These are phyloP conservation scores for Fusarium torulosum DNA, from an alignment of 2,329 filamentous ascomycete genomes.

Conservation along the genomic window DNA sequence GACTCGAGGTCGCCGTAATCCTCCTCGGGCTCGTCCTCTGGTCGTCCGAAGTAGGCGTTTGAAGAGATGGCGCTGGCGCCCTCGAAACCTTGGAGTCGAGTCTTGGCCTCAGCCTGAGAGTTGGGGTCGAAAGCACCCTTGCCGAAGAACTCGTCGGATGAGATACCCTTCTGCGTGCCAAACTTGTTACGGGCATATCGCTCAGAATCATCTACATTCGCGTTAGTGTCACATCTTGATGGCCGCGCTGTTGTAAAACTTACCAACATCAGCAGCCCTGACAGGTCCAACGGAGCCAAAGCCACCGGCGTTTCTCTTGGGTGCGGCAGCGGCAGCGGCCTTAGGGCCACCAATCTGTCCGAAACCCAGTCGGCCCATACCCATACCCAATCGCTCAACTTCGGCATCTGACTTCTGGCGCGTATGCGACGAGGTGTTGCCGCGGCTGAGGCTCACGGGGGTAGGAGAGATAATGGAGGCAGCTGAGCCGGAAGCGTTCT, in stretches of 20 bases:
- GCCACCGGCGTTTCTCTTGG: constrained; percentile 81
- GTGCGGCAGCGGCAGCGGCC: constrained; percentile 65
- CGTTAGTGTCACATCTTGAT: constrained; percentile 17
- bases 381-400: constrained; percentile 90
- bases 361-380: constrained; percentile 85
- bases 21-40: constrained; percentile 83
- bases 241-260: constrained; percentile 33
- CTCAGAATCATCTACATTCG: constrained; percentile 75
- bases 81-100: constrained; percentile 90
- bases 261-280: constrained; percentile 78
- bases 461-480: constrained; percentile 78
- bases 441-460: constrained; percentile 75
- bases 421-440: constrained; percentile 67
- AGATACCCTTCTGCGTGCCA: constrained; percentile 93
- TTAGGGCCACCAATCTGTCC: constrained; percentile 81
- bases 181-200: constrained; percentile 90
- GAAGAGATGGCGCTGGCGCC: constrained; percentile 92
- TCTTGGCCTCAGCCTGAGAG: constrained; percentile 86
- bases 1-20: constrained; percentile 92
- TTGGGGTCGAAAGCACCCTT: constrained; percentile 86
- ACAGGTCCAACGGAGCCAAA: constrained; percentile 88
- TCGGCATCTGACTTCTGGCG: constrained; percentile 79
- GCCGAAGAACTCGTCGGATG: constrained; percentile 97
- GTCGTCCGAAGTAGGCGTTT: constrained; percentile 96
- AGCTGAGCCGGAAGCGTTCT: constrained; percentile 63